Evolutionary conservation across 805 yeast species (phyloP).

Genomic region (Saccharomycopsis fodiens): DNA sequence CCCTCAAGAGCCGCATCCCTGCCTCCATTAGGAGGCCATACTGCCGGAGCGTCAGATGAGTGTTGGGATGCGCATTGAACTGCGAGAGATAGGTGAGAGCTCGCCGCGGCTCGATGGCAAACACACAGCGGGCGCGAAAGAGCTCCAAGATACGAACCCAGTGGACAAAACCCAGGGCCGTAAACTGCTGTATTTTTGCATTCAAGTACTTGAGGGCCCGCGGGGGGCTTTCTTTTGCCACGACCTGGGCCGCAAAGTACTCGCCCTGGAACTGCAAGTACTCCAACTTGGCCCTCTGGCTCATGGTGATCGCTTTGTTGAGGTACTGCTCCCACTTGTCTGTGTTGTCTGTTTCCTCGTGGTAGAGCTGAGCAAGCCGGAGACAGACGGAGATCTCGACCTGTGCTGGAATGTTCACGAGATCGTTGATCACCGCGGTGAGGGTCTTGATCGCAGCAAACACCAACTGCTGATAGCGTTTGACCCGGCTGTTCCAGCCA

Average conservation of each 20-base stretch:
- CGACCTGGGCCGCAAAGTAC: conserved; percentile 10
- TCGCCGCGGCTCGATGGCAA: conserved; percentile 8
- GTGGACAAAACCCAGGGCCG: conserved; percentile 7
- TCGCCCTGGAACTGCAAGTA: conserved; percentile 17
- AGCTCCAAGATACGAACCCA: conserved; percentile 17
- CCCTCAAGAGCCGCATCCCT: conserved; percentile 12
- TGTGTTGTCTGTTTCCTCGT: conserved; percentile 13
- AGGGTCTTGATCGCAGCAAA: conserved; percentile 16
- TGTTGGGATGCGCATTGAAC: conserved; percentile 5
- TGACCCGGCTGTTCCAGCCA: background rate
- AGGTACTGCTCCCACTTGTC: conserved; percentile 9
- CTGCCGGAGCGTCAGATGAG: conserved; percentile 1
- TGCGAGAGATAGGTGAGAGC: conserved; percentile 4
- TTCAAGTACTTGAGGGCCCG: conserved; percentile 12
- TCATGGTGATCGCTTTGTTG: conserved; percentile 18
- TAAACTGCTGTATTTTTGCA: conserved; percentile 14
- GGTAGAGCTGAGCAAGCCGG: conserved; percentile 17
- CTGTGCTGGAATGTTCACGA: conserved; percentile 9
- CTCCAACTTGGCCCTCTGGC: conserved; percentile 7
- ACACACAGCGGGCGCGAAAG: conserved; percentile 5
- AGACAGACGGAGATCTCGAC: conserved; percentile 12
- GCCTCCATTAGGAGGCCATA: conserved; percentile 12
- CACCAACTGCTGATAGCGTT: conserved; percentile 9
- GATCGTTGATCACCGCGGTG: conserved; percentile 10
- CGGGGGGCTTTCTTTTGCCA: conserved; percentile 8